Conservation (phyloP, 1,284 basidiomycete genomes). For the Cryptococcus sp. region DNA sequence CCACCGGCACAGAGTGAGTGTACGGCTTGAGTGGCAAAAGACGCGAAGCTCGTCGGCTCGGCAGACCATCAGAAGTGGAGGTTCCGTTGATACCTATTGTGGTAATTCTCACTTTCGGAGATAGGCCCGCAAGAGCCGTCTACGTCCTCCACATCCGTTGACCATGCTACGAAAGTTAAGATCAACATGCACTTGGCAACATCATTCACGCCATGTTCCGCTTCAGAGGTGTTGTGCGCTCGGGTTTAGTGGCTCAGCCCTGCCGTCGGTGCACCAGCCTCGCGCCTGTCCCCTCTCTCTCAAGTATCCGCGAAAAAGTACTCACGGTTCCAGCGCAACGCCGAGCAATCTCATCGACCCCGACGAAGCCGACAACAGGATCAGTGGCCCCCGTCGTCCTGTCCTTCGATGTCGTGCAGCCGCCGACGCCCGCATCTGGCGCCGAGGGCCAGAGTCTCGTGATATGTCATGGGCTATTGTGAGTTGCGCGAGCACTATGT, state of each 20-base stretch:
- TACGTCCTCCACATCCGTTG: too few relatives aligned
- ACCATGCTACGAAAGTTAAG: too few relatives aligned
- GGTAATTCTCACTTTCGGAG: neutral
- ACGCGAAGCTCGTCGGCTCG: neutral
- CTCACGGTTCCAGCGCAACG: neutral
- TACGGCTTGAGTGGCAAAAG: neutral
- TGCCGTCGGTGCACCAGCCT: too few relatives aligned
- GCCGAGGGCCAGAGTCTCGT: slow-evolving; percentile 50
- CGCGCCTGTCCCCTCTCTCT: too few relatives aligned
- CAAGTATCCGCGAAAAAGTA: neutral
- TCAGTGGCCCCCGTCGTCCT: slow-evolving; percentile 38
- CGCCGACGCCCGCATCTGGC: slow-evolving; percentile 15
- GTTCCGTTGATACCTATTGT: neutral
- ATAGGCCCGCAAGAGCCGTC: neutral
- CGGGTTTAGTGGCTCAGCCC: too few relatives aligned
- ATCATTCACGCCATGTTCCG: too few relatives aligned
- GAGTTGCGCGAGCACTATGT: slow-evolving; percentile 16
- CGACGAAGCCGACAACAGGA: neutral
- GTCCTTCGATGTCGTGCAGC: slow-evolving; percentile 44
- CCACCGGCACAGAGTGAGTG: neutral
- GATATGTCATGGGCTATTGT: slow-evolving; percentile 58
- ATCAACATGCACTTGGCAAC: too few relatives aligned
- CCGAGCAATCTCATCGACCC: neutral
- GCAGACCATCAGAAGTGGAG: neutral
- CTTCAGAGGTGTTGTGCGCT: too few relatives aligned